Base-by-base conservation (phyloP, 2,329 filamentous ascomycete genomes). In the Cladophialophora chaetospira region DNA sequence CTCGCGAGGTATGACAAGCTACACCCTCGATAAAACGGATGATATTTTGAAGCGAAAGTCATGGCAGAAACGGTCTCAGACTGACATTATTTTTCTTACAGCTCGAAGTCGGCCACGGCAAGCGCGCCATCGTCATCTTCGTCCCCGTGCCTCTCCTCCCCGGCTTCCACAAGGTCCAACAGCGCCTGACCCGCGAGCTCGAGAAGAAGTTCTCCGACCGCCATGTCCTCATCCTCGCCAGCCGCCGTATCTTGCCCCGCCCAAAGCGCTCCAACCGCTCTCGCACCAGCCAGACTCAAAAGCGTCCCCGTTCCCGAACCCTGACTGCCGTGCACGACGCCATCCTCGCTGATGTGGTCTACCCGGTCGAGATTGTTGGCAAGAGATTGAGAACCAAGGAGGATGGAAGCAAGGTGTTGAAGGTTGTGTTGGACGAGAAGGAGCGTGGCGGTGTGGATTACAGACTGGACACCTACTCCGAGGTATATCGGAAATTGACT, bases 151-250 rank as follows among this genome's bases (percentile, higher is more conserved):
- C 94, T 82, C 91, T 95, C 80, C 91, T 99, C 79, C 84, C 88
- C 79, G 90, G 90, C 79, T 99, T 97, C 91, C 94, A 97, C 89
- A 92, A 94, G 77, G 91, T 96, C 77, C 94, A 99, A 87, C 94
- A 97, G 85, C 92, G 94, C 77, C 88, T 99, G 76, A 99, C 94
- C 80, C 94, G 94, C 82, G 94, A 99, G 86, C 92, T 99, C 76
- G 94, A 99, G 89, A 99, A 99, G 91, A 99, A 99, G 85, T 99
- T 99, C 91, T 97, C 94, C 67, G 94, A 99, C 86, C 94, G 94
- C 81, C 94, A 99, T 81, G 94, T 99, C 79, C 85, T 99, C 79
- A 91, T 99, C 87, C 88, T 99, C 72, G 94, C 94, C 72, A 95
- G 93, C 75, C 94, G 94, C 86, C 94, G 94, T 80, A 99, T 99